Conservation (phyloP, 192 early-diverging fungal species). For the Radiomyces spectabilis region DNA sequence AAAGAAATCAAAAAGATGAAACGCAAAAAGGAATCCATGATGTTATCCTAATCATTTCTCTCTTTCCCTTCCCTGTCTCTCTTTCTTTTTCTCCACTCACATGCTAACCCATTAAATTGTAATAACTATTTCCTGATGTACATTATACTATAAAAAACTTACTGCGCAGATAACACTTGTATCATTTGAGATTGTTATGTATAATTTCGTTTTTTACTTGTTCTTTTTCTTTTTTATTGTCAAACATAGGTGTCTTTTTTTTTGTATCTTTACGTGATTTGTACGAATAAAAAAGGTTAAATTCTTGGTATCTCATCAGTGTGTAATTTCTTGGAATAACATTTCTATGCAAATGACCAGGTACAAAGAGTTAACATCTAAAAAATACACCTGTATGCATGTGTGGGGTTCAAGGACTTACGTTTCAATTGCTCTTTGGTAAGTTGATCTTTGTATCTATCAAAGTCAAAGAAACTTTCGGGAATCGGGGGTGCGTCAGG, state of each 20-base stretch:
- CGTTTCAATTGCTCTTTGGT: conserved; percentile 75
- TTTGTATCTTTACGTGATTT: too few species aligned
- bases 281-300: not conserved
- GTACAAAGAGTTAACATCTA: not conserved
- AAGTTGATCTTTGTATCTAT: conserved; percentile 76
- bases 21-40: conserved; percentile 12
- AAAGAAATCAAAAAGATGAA: conserved; percentile 12
- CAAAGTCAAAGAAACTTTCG: conserved; percentile 79
- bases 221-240: too few species aligned
- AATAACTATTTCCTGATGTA: too few species aligned
- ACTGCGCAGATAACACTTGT: too few species aligned
- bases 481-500: conserved; percentile 67
- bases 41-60: not conserved
- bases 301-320: not conserved
- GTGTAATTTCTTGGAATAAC: conserved; percentile 14
- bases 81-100: too few species aligned
- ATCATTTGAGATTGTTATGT: too few species aligned
- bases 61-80: not conserved
- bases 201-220: too few species aligned
- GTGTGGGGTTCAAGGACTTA: conserved; percentile 7
- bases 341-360: not conserved
- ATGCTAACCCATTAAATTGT: too few species aligned
- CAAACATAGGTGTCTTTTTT: too few species aligned
- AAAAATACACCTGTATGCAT: not conserved
- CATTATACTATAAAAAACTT: too few species aligned